Evolutionary conservation across 2,329 filamentous ascomycete species (phyloP).

Genomic region (Colletotrichum eleusines): DNA sequence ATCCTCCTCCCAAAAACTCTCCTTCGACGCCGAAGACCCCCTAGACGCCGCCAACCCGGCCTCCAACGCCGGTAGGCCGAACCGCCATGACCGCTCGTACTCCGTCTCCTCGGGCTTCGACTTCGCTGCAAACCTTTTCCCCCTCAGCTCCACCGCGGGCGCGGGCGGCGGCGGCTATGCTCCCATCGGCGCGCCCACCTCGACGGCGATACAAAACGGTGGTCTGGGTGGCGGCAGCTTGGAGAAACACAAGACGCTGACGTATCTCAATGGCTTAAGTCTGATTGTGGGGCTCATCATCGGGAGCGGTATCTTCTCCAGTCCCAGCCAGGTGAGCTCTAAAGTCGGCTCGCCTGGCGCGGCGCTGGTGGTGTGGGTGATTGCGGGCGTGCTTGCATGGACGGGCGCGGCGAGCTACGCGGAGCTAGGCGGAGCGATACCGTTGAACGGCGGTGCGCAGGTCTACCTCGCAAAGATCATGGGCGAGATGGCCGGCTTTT

Average conservation of each 20-base stretch:
- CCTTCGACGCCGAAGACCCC: conserved; percentile 88
- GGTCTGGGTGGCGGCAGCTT: conserved; percentile 80
- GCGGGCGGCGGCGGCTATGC: conserved; percentile 80
- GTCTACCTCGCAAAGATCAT: conserved; percentile 97
- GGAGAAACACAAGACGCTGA: conserved; percentile 96
- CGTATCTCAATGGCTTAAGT: conserved; percentile 92
- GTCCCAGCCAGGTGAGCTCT: conserved; percentile 89
- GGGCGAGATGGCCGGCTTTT: conserved; percentile 90
- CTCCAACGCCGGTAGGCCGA: conserved; percentile 54
- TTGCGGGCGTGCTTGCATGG: conserved; percentile 95
- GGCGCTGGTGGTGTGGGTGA: conserved; percentile 88
- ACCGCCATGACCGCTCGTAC: conserved; percentile 75
- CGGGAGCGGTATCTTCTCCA: conserved; percentile 95
- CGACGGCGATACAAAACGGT: conserved; percentile 56
- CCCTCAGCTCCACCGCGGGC: conserved; percentile 83
- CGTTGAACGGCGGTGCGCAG: conserved; percentile 93
- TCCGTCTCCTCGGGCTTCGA: conserved; percentile 95
- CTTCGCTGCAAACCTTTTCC: conserved; percentile 93
- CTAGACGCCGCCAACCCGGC: conserved; percentile 72
- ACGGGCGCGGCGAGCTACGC: conserved; percentile 96
- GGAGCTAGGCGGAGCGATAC: conserved; percentile 94
- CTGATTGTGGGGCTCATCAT: conserved; percentile 94
- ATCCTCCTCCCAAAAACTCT: conserved; percentile 91
- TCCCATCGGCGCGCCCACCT: conserved; percentile 78
- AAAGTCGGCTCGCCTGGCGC: conserved; percentile 94